Percentiles rank a stretch among this genome's conserved stretches.
phyloP scores from a whole-genome alignment of 2,329 filamentous ascomycete species.

The Sphaerulina musiva region DNA sequence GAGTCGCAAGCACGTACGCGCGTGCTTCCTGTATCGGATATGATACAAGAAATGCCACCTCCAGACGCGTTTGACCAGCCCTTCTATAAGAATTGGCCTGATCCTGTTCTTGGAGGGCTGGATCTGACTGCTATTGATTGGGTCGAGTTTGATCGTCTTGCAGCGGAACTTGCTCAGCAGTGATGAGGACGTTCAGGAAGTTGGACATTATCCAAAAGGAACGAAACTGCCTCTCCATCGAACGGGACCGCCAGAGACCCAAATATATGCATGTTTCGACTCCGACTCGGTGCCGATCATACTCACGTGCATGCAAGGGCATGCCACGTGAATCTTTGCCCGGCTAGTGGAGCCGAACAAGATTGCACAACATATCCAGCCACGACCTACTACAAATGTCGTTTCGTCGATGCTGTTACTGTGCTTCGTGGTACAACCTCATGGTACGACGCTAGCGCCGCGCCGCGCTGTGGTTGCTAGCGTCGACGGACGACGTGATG shows the following conservation, averaged over 20 bases:
- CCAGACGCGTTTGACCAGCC: slow-evolving; percentile 6
- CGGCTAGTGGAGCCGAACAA: slow-evolving; percentile 5
- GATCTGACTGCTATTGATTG: slow-evolving; percentile 27
- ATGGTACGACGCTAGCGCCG: not conserved
- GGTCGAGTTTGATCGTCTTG: slow-evolving; percentile 26
- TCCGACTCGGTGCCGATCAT: slow-evolving; percentile 10
- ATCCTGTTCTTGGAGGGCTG: slow-evolving; percentile 16
- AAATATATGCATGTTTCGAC: slow-evolving; percentile 1
- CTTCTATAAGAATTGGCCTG: slow-evolving; percentile 10
- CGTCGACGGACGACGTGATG: not conserved
- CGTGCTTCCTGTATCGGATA: slow-evolving; percentile 14
- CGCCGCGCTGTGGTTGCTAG: not conserved
- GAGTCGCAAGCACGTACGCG: slow-evolving; percentile 8
- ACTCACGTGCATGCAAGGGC: not conserved
- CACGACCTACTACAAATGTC: not conserved
- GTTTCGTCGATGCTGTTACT: not conserved
- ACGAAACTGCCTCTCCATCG: not conserved
- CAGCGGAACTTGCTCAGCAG: slow-evolving; percentile 23
- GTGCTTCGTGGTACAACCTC: not conserved
- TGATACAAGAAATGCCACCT: slow-evolving; percentile 11
- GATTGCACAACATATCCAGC: slow-evolving; percentile 2
- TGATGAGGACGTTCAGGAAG: not conserved
- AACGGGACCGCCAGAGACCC: not conserved
- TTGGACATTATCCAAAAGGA: not conserved
- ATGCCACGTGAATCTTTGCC: not conserved